A percentile compares a stretch with the other conserved stretches of the same genome.
Evolutionary conservation across 805 yeast genomes (phyloP).

Genomic region (Wickerhamomyces kurtzmanii): DNA sequence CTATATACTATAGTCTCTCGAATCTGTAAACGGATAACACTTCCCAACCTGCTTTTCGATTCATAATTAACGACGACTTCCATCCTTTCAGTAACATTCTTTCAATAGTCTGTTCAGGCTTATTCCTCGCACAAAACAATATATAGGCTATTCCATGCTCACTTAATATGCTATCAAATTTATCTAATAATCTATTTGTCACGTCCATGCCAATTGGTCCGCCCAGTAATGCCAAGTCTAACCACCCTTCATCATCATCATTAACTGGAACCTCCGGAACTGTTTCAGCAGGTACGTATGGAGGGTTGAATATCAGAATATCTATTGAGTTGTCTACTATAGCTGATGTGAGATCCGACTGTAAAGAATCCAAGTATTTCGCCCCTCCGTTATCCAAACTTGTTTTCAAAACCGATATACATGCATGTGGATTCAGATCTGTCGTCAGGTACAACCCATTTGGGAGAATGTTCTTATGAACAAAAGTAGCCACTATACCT

Average conservation of each 20-base stretch:
- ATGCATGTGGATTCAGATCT: conserved; percentile 77
- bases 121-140: conserved; percentile 84
- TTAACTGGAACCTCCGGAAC: conserved; percentile 53
- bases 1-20: conserved; percentile 5
- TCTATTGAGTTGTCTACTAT: conserved; percentile 45
- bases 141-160: conserved; percentile 72
- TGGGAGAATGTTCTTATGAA: conserved; percentile 49
- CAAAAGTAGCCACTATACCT: conserved; percentile 78
- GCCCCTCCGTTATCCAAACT: conserved; percentile 19
- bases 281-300: conserved; percentile 83
- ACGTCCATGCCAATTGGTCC: conserved; percentile 88
- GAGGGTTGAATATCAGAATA: conserved; percentile 83
- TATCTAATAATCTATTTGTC: conserved; percentile 53
- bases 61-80: conserved; percentile 40
- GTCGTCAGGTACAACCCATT: conserved; percentile 51
- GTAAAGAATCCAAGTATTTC: conserved; percentile 34
- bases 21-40: conserved; percentile 71
- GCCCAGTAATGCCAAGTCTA: conserved; percentile 85
- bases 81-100: conserved; percentile 42
- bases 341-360: conserved; percentile 47
- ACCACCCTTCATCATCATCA: conserved; percentile 54
- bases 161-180: conserved; percentile 43
- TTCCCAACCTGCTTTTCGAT: conserved; percentile 94
- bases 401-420: conserved; percentile 40
- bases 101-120: conserved; percentile 52